Base-by-base conservation (phyloP, 2,329 filamentous ascomycete genomes). In the Xylaria sp. region DNA sequence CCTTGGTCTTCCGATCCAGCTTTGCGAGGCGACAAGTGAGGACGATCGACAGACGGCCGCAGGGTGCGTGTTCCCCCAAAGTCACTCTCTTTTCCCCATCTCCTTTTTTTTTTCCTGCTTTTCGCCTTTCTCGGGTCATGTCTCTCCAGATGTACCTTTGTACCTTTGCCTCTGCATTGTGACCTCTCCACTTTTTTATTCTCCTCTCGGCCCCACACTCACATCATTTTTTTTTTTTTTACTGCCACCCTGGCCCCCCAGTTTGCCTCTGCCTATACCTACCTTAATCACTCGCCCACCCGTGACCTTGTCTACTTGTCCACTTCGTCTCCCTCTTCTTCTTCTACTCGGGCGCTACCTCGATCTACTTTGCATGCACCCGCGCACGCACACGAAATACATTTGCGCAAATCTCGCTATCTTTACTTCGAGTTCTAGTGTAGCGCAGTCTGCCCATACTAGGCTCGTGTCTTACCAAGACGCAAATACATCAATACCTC, bases 281-380 rank as follows among this genome's bases (percentile, higher is more conserved):
- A 53, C 68, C 64, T 70, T 68, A 68, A 61, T 64, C 65, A 68
- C 61, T 68, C 70, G 67, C 57, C 69, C 67, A 66, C 62, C 62
- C 51, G 60, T 60, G 66, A 68, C 70, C 68, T 71, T 67, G 70
- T 71, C 70, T 66, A 71, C 70, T 68, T 72, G 69, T 72, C 65
- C 70, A 69, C 69, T 70, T 69, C 70, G 65, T 70, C 68, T 70
- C 66, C 55, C 66, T 59, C 60, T 65, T 63, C 61, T 66, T 44
- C 55, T 65, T 68, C 57, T 68, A 67, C 68, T 70, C 66, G 66
- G 63, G 64, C 63, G 68, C 66, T 71, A 70, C 70, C 70, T 72
- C 63, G 68, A 70, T 72, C 68, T 72, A 72, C 68, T 72, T 72
- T 69, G 65, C 70, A 72, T 70, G 68, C 70, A 72, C 70, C 67